Evolutionary conservation across 331 rosid species (phyloP).

Genomic region (Acacia concinna): DNA sequence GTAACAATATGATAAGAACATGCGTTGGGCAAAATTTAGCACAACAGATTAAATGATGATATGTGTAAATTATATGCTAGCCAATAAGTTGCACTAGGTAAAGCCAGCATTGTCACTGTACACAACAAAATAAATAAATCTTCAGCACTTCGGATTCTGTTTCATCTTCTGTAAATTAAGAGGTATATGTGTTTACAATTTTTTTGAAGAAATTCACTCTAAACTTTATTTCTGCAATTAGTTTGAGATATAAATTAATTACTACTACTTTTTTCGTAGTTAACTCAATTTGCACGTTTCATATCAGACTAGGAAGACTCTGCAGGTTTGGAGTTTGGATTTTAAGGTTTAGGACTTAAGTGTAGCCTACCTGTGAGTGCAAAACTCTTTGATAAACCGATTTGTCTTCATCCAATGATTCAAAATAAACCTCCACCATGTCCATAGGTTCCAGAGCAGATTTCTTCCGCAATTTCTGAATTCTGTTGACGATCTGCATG

Average conservation of each 20-base stretch:
- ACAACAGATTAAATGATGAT: background rate
- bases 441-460: slow-evolving; percentile 90
- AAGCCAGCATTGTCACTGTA: slow-evolving; percentile 1
- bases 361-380: slow-evolving; percentile 63
- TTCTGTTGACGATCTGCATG: slow-evolving; percentile 85
- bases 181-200: too few species aligned
- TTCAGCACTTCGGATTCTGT: too few species aligned
- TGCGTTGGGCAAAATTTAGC: slow-evolving; percentile 11
- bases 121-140: background rate
- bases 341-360: background rate
- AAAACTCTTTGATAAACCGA: slow-evolving; percentile 66
- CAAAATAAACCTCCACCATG: slow-evolving; percentile 80
- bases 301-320: too few species aligned
- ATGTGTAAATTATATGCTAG: background rate
- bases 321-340: background rate
- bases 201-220: too few species aligned
- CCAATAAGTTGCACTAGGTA: background rate
- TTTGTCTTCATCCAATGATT: slow-evolving; percentile 64
- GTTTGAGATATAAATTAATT: too few species aligned
- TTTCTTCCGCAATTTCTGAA: slow-evolving; percentile 90
- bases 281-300: too few species aligned
- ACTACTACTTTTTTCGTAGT: too few species aligned
- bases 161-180: too few species aligned
- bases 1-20: slow-evolving; percentile 32
- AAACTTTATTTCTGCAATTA: background rate